Conservation (phyloP, 73 alveolate species). For the Paramecium sexaurelia region DNA sequence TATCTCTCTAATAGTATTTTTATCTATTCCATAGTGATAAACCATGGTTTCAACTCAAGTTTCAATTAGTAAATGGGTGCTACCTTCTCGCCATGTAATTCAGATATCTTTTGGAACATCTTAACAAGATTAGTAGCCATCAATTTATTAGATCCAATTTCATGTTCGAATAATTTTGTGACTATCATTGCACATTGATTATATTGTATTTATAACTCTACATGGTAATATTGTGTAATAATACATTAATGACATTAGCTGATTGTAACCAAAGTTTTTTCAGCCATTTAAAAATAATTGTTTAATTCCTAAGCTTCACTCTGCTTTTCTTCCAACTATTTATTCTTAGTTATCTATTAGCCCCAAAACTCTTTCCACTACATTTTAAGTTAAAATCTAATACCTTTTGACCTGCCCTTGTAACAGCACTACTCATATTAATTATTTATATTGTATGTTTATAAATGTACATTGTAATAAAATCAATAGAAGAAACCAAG, state of each 20-base stretch:
- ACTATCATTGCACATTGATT: not conserved
- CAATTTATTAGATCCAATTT: constrained; percentile 21
- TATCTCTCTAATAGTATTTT: not conserved
- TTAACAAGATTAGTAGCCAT: not conserved
- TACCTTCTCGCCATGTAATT: not conserved
- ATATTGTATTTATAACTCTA: not conserved
- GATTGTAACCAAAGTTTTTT: not conserved
- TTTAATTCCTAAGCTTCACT: not conserved
- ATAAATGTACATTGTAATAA: not conserved
- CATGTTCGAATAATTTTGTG: constrained; percentile 44
- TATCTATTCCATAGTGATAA: not conserved
- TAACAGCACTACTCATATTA: constrained; percentile 19
- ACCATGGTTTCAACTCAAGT: not conserved
- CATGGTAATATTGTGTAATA: no score
- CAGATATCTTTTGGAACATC: constrained; percentile 2
- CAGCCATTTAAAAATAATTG: constrained; percentile 30
- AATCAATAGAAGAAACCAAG: constrained; percentile 98
- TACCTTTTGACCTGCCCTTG: constrained; percentile 59
- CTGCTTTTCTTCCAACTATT: constrained; percentile 9
- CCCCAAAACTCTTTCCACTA: constrained; percentile 58
- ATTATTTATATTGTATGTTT: constrained; percentile 15
- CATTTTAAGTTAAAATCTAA: not conserved
- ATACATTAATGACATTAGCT: constrained; percentile 42
- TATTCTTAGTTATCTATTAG: not conserved
- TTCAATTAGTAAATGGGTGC: not conserved